Conservation (phyloP, 2,329 filamentous ascomycete genomes). For the Phyllosticta citriasiana region DNA sequence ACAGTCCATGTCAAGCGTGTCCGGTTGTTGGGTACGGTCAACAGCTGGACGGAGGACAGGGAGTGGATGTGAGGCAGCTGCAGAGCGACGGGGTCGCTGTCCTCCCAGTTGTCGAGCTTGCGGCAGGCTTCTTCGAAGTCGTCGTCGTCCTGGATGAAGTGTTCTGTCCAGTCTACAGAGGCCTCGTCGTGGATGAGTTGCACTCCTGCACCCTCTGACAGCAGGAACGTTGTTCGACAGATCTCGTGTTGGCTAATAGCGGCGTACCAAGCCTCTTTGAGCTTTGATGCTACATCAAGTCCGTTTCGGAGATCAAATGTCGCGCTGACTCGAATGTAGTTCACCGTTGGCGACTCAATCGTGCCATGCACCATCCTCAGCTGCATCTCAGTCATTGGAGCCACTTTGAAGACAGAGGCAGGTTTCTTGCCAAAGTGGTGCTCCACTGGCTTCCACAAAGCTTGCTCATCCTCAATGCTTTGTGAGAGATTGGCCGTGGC, state of each 20-base stretch:
- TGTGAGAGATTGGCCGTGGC: neutral
- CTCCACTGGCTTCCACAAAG: neutral
- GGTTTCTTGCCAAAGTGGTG: neutral
- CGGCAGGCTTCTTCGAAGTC: neutral
- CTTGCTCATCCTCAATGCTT: neutral
- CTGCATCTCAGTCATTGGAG: slow-evolving; percentile 1
- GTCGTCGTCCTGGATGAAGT: neutral
- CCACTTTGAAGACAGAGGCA: neutral
- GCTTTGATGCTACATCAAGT: neutral
- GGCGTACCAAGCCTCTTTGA: neutral
- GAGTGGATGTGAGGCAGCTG: neutral
- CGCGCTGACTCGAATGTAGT: neutral
- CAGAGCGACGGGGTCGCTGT: neutral
- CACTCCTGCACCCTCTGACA: neutral
- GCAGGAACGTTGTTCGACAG: neutral
- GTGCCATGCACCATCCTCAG: slow-evolving; percentile 1
- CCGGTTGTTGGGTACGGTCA: neutral
- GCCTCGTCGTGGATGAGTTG: neutral
- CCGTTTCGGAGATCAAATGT: neutral
- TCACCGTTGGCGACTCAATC: neutral
- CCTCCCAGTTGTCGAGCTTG: neutral
- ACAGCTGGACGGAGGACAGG: neutral
- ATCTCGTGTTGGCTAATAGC: neutral
- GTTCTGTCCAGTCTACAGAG: neutral
- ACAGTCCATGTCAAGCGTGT: slow-evolving; percentile 1